Conservation (phyloP, 345 rosid genomes). For the Salix caprea region DNA sequence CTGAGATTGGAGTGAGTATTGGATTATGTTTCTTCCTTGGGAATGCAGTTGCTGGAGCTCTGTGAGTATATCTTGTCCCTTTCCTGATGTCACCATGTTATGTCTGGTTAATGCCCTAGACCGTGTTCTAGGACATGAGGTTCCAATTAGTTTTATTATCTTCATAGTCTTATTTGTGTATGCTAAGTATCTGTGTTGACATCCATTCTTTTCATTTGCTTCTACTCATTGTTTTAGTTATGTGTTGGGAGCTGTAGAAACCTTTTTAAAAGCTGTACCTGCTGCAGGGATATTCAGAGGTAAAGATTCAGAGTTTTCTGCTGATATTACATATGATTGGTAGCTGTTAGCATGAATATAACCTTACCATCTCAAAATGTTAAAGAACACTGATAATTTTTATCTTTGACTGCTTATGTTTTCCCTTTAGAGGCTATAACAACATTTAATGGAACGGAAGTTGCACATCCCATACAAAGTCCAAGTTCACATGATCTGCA, state of each 20-base stretch:
- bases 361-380: background rate
- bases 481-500: conserved; percentile 91
- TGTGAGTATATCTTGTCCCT: conserved; percentile 57
- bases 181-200: background rate
- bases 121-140: background rate
- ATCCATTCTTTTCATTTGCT: conserved; percentile 6
- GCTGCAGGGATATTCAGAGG: conserved; percentile 96
- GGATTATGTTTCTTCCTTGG: conserved; percentile 99
- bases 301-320: conserved; percentile 26
- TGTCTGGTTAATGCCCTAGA: conserved; percentile 6
- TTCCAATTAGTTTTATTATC: conserved; percentile 3
- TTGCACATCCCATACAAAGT: conserved; percentile 51
- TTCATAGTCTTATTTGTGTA: conserved; percentile 4
- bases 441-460: conserved; percentile 63
- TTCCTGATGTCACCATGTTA: conserved; percentile 6
- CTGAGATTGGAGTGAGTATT: conserved; percentile 99
- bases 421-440: conserved; percentile 64
- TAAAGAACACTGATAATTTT: conserved; percentile 4
- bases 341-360: background rate
- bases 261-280: conserved; percentile 93
- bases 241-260: conserved; percentile 98
- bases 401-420: conserved; percentile 16
- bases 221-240: conserved; percentile 47
- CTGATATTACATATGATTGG: background rate
- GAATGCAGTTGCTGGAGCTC: conserved; percentile 98